Evolutionary conservation across 73 alveolate species (phyloP).

Genomic region (Symbiodinium natans): DNA sequence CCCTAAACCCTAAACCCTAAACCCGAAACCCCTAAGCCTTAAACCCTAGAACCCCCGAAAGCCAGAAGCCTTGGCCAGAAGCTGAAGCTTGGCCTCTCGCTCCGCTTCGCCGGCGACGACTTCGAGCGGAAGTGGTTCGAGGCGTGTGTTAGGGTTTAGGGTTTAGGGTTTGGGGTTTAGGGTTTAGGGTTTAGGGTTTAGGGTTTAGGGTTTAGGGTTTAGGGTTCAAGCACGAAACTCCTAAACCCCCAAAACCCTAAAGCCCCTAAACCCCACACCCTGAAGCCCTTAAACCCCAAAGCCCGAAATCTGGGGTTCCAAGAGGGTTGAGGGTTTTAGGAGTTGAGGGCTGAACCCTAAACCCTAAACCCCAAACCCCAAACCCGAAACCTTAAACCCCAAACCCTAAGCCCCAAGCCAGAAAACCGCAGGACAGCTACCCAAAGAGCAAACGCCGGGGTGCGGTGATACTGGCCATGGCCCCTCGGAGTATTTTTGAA

Average conservation of each 20-base stretch:
- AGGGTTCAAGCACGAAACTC: too few relatives aligned
- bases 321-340: too few relatives aligned
- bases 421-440: not conserved
- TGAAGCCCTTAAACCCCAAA: too few relatives aligned
- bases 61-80: not conserved
- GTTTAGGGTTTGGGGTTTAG: not conserved
- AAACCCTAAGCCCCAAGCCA: too few relatives aligned
- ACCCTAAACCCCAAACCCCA: too few relatives aligned
- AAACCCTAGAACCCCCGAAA: not conserved
- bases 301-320: too few relatives aligned
- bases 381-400: too few relatives aligned
- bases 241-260: too few relatives aligned
- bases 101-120: not conserved
- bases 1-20: not conserved
- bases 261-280: too few relatives aligned
- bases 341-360: too few relatives aligned
- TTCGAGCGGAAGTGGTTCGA: constrained; percentile 10
- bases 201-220: too few relatives aligned
- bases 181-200: too few relatives aligned
- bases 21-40: not conserved
- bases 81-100: not conserved
- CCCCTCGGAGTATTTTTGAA: not conserved
- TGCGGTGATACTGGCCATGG: not conserved
- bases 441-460: constrained; percentile 4
- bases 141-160: not conserved